Conservation (phyloP, 2,329 filamentous ascomycete genomes). For the Xylaria sp. region DNA sequence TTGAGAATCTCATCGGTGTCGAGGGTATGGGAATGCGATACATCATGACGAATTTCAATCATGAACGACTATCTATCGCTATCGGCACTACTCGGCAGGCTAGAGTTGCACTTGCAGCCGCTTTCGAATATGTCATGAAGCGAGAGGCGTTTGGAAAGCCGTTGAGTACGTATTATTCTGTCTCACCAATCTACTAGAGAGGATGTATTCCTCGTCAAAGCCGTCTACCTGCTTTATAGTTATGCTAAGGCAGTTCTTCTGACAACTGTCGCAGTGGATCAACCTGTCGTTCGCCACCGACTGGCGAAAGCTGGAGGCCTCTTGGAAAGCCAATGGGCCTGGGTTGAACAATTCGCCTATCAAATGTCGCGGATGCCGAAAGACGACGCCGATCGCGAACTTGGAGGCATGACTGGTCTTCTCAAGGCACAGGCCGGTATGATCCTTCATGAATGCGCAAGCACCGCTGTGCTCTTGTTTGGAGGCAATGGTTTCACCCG, state of each 20-base stretch:
- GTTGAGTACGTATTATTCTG: constrained; percentile 51
- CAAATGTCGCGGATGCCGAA: constrained; percentile 72
- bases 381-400: constrained; percentile 68
- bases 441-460: constrained; percentile 77
- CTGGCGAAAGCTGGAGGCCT: constrained; percentile 75
- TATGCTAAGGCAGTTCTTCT: background rate
- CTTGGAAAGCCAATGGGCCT: constrained; percentile 76
- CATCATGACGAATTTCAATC: constrained; percentile 82
- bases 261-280: constrained; percentile 63
- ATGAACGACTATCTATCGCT: constrained; percentile 76
- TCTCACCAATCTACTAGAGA: background rate
- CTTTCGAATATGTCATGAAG: constrained; percentile 54
- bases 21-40: constrained; percentile 80
- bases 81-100: constrained; percentile 72
- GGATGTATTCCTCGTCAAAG: too few relatives aligned
- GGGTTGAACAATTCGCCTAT: constrained; percentile 78
- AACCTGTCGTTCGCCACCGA: constrained; percentile 79
- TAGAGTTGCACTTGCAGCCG: constrained; percentile 53
- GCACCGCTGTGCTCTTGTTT: constrained; percentile 76
- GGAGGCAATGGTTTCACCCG: constrained; percentile 79
- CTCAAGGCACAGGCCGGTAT: constrained; percentile 79
- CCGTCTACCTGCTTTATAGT: background rate
- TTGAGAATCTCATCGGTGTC: constrained; percentile 74
- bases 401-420: constrained; percentile 78
- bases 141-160: constrained; percentile 57